Percentiles rank a stretch among this genome's conserved stretches.
phyloP scores from a whole-genome alignment of 257 asterid species.

The Orobanche coerulescens region DNA sequence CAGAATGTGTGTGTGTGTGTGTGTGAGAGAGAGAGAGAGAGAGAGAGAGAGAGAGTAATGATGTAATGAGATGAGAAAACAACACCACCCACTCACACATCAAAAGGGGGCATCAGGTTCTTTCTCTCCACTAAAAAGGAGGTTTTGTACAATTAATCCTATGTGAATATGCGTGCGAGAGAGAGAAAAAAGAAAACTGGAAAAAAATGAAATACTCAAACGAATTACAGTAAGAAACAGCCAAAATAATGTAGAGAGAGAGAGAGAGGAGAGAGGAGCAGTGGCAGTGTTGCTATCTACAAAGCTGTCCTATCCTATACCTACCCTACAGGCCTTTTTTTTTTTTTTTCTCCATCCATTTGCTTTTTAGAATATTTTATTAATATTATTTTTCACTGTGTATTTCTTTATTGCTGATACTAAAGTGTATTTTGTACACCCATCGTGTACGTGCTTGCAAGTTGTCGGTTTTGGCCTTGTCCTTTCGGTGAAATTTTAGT shows the following conservation, averaged over 20 bases:
- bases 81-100: constrained; percentile 75
- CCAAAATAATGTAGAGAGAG: constrained; percentile 2
- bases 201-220: neutral
- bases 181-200: constrained; percentile 5
- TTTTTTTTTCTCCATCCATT: neutral
- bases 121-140: constrained; percentile 48
- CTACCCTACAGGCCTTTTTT: constrained; percentile 35
- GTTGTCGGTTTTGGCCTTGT: constrained; percentile 28
- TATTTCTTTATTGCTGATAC: constrained; percentile 28
- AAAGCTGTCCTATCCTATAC: constrained; percentile 42
- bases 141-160: constrained; percentile 25
- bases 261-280: constrained; percentile 5
- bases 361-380: neutral
- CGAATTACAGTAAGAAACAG: neutral
- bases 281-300: constrained; percentile 16
- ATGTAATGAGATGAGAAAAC: constrained; percentile 30
- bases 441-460: neutral
- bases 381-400: neutral
- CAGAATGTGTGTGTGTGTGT: constrained; percentile 20
- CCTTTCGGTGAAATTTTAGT: constrained; percentile 26
- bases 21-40: neutral
- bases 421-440: constrained; percentile 1
- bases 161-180: constrained; percentile 21
- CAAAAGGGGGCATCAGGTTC: constrained; percentile 65
- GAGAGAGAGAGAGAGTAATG: neutral